Conservation (phyloP, 208 protist species). For the Trypanosoma scelopori region DNA sequence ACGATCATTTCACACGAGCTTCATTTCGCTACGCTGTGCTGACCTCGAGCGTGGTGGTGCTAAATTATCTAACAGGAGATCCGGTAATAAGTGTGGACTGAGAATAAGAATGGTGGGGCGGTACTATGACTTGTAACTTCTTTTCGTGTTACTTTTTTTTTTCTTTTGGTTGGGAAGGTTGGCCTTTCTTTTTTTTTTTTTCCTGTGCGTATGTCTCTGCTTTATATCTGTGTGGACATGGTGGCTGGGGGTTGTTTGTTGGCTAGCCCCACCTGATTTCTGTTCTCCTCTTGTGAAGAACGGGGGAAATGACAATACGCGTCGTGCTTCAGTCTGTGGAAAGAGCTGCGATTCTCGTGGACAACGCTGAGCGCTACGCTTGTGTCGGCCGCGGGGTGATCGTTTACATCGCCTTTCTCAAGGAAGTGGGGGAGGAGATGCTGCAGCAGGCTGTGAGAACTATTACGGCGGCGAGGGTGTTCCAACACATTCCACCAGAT, state of each 20-base stretch:
- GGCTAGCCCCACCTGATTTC: not conserved
- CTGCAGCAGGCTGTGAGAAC: conserved; percentile 45
- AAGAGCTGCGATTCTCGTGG: conserved; percentile 64
- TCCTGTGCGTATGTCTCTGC: not conserved
- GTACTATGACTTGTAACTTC: not conserved
- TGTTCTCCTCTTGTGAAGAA: too few relatives aligned
- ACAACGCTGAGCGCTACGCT: conserved; percentile 70
- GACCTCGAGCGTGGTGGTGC: conserved; percentile 46
- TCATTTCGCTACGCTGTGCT: conserved; percentile 62
- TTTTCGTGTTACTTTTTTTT: conserved; percentile 2
- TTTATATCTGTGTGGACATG: too few relatives aligned
- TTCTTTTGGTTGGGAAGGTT: not conserved
- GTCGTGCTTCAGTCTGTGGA: conserved; percentile 76
- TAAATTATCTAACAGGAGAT: conserved; percentile 54
- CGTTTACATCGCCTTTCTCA: conserved; percentile 79
- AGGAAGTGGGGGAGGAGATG: conserved; percentile 41
- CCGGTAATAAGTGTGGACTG: not conserved
- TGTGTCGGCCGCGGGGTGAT: conserved; percentile 57
- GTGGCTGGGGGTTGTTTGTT: conserved; percentile 8
- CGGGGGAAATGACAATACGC: conserved; percentile 55
- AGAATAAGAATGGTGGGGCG: not conserved
- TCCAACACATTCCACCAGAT: conserved; percentile 59
- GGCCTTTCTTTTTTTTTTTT: conserved; percentile 6
- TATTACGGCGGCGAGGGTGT: conserved; percentile 70
- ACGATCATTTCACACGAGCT: conserved; percentile 32